Conservation (phyloP, 139 green algal species). For the Micractinium conductrix region DNA sequence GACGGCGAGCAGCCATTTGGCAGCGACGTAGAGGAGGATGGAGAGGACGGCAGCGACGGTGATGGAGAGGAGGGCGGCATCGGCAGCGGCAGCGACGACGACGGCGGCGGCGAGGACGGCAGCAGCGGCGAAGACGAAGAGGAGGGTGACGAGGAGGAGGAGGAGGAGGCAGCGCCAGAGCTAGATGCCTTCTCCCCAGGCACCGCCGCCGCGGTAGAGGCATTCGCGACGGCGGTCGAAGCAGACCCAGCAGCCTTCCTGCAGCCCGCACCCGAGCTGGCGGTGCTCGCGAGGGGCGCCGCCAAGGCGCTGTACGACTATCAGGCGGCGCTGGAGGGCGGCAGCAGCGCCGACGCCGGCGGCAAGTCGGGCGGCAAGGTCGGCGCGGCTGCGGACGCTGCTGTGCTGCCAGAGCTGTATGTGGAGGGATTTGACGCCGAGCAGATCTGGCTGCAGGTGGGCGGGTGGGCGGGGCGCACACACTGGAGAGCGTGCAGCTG, state of each 20-base stretch:
- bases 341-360: neutral
- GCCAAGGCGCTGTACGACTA: conserved; percentile 60
- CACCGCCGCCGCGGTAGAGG: neutral
- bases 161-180: neutral
- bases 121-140: neutral
- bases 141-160: neutral
- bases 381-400: neutral
- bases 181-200: conserved; percentile 4
- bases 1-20: neutral
- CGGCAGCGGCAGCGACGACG: neutral
- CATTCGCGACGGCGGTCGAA: conserved; percentile 1
- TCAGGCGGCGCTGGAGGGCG: neutral
- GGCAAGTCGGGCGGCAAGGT: neutral
- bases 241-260: conserved; percentile 64
- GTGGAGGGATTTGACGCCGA: conserved; percentile 76
- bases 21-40: neutral
- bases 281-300: conserved; percentile 54
- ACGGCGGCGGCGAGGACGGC: neutral
- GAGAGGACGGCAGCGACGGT: neutral
- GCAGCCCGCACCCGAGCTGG: conserved; percentile 59
- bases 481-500: too few species aligned
- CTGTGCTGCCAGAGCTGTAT: conserved; percentile 48
- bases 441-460: conserved; percentile 79
- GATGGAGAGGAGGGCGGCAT: neutral
- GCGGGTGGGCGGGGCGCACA: too few species aligned